phyloP scores from a whole-genome alignment of 441 rosid genomes.

The Breynia disticha region DNA sequence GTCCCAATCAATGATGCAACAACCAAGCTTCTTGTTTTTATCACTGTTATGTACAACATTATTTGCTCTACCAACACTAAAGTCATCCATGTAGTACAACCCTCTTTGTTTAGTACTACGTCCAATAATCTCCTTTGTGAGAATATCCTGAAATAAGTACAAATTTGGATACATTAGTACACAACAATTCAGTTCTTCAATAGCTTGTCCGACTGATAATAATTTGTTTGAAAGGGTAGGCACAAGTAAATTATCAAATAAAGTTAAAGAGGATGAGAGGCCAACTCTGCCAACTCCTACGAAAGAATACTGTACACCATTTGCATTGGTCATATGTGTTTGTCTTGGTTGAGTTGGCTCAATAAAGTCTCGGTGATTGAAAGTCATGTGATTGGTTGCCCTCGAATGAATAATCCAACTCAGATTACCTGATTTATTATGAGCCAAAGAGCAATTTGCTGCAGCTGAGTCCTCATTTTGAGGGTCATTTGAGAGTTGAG shows the following conservation, averaged over 20 bases:
- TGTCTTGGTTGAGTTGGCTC: not conserved
- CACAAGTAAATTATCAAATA: not conserved
- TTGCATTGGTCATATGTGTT: not conserved
- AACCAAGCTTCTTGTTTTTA: not conserved
- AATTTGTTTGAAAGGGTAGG: not conserved
- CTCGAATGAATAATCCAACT: not conserved
- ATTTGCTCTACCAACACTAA: not conserved
- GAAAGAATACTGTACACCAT: not conserved
- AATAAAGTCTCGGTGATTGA: not conserved
- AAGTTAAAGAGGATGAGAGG: not conserved
- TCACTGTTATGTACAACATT: not conserved
- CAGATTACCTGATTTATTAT: no score
- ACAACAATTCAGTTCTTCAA: slow-evolving; percentile 1
- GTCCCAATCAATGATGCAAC: slow-evolving; percentile 2
- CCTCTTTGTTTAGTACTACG: not conserved
- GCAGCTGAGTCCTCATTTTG: no score
- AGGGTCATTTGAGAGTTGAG: no score
- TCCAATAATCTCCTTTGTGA: slow-evolving; percentile 5
- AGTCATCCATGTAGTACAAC: not conserved
- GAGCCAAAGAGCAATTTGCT: no score
- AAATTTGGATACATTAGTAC: not conserved
- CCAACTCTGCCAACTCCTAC: not conserved
- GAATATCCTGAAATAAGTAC: slow-evolving; percentile 2
- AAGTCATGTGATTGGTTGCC: not conserved
- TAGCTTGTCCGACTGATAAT: not conserved